Base-by-base conservation (phyloP, 148 eudicot genomes). In the Talinum fruticosum region DNA sequence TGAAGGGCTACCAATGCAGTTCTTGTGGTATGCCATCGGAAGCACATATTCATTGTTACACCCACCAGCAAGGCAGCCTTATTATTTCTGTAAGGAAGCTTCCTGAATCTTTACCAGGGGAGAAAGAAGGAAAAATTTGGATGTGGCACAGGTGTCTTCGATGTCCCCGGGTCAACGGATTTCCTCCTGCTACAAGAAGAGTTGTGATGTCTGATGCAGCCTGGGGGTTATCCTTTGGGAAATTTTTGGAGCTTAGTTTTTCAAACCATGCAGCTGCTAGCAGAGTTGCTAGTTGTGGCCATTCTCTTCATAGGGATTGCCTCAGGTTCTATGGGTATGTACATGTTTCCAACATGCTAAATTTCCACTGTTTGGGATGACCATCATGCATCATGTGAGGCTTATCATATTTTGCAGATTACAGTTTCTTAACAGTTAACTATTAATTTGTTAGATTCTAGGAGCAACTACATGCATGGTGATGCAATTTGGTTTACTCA, bases 201-300 rank as follows among this genome's bases (percentile, higher is more conserved):
- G 84, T 96, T 75, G 87, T 86, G 72, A 96, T 96, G 99, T 96
- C 99, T 80, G 98, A 96, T 86, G 99, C 99, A 79, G 99, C 99
- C 44, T 96, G 99, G 99, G 98, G 99, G n/a, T 85, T 96, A 84
- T 96, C 99, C 28, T 96, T 96, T 72, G 99, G 99, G 79, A 96
- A 96, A 82, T 96, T 93, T 80, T 79, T 96, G 86, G 99, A 96
- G 85, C 97, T 96, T 61, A 93, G 97, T 83, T 96, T 96, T 86
- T 96, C 99, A 79, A 90, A 96, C 80, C 98, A 96, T 83, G 93
- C 96, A 76, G 98, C 97, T 78, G 97, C 97, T 66, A 91, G 93
- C 80, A 87, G 96, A 80, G 93, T 91, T 77, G 97, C 99, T 67
- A 93, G 88, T 78, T 96, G 99, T 90, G 99, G 99, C 73, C 99